A percentile compares a stretch with the other conserved stretches of the same genome.
Conservation (phyloP, 139 green algal genomes). For the Astrephomene gubernaculifera region DNA sequence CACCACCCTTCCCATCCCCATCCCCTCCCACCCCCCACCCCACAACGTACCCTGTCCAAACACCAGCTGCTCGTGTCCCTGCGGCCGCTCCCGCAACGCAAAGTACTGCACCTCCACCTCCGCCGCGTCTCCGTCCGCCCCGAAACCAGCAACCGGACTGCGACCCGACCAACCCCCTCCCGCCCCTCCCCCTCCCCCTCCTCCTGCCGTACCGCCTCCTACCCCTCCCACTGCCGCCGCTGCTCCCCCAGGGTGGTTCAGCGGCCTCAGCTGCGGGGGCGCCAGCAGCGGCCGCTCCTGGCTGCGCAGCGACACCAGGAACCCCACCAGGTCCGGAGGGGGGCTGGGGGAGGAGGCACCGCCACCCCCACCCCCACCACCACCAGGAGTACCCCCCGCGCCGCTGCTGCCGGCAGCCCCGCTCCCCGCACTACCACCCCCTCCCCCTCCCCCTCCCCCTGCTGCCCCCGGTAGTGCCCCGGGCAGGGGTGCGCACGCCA, state of each 20-base stretch:
- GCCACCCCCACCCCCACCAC: too few relatives aligned
- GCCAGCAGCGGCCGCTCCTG: slow-evolving; percentile 40
- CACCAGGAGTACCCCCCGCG: too few relatives aligned
- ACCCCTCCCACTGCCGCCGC: neutral
- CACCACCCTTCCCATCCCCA: too few relatives aligned
- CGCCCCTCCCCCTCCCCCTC: too few relatives aligned
- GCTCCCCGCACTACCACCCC: too few relatives aligned
- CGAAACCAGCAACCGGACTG: neutral
- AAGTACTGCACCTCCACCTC: slow-evolving; percentile 34
- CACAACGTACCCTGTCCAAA: slow-evolving; percentile 27
- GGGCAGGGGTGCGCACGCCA: slow-evolving; percentile 36
- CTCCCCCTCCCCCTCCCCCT: too few relatives aligned
- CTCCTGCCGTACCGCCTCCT: too few relatives aligned
- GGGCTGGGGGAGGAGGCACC: too few relatives aligned
- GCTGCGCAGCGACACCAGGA: slow-evolving; percentile 5
- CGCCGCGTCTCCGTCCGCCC: slow-evolving; percentile 12
- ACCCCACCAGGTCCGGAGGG: slow-evolving; percentile 13
- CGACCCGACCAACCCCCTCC: too few relatives aligned
- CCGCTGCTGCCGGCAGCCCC: neutral
- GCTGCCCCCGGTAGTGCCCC: slow-evolving; percentile 17
- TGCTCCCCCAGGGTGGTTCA: neutral
- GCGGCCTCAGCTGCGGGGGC: slow-evolving; percentile 14
- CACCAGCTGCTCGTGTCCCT: slow-evolving; percentile 24
- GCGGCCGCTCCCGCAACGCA: slow-evolving; percentile 30
- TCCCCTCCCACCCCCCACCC: too few relatives aligned